Conservation (phyloP, 2,329 filamentous ascomycete genomes). For the Teratosphaeriaceae sp. region DNA sequence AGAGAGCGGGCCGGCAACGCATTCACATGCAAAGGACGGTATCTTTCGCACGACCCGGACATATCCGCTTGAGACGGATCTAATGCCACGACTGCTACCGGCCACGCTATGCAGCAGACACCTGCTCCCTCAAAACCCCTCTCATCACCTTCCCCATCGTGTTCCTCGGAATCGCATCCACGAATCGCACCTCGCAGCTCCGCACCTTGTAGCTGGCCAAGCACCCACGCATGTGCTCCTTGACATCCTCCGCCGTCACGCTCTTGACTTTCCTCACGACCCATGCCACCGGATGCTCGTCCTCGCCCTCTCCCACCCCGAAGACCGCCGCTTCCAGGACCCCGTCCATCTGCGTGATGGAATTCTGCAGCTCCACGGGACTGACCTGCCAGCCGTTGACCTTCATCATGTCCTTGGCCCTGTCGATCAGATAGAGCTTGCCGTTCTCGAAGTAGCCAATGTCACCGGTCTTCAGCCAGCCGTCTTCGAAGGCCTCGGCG, state of each 20-base stretch:
- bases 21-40: too few relatives aligned
- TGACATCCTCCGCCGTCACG: constrained; percentile 20
- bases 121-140: constrained; percentile 30
- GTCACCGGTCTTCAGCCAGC: constrained; percentile 86
- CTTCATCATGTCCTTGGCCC: constrained; percentile 54
- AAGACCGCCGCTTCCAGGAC: constrained; percentile 41
- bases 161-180: constrained; percentile 41
- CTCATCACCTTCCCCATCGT: constrained; percentile 41
- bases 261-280: constrained; percentile 29
- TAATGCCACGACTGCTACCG: background rate
- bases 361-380: constrained; percentile 41
- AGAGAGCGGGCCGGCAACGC: too few relatives aligned
- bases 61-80: too few relatives aligned
- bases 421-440: constrained; percentile 84
- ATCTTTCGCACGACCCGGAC: too few relatives aligned
- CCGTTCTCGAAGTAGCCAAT: constrained; percentile 69
- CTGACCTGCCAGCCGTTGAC: constrained; percentile 39
- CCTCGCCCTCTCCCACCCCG: constrained; percentile 36
- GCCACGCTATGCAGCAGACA: background rate
- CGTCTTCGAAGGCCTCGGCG: constrained; percentile 63
- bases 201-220: constrained; percentile 39
- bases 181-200: constrained; percentile 38
- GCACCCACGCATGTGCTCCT: constrained; percentile 35
- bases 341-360: constrained; percentile 36
- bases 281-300: constrained; percentile 38